Evolutionary conservation across 2,329 filamentous ascomycete genomes (phyloP), one percentile per base, ranked within the genome.

Genomic region (Aspergillus sp.): DNA sequence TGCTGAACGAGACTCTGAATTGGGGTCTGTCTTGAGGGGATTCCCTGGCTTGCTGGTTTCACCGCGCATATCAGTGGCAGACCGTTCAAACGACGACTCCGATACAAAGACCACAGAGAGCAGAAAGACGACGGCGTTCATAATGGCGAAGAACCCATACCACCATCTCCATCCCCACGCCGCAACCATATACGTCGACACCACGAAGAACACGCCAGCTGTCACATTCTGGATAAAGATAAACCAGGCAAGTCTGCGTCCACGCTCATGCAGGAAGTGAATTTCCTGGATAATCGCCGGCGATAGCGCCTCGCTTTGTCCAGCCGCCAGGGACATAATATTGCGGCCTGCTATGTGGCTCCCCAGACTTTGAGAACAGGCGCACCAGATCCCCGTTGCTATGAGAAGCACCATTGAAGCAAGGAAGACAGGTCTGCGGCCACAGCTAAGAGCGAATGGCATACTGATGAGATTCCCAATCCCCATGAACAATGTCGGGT

Each of bases 121-220:
- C 5, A 47, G 4, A 2, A 60, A 47, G 44, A 57, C 45, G 3
- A 52, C 41, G 0, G 51, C 56, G 12, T 57, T 61, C 20, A 57
- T 37, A 3, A 58, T 59, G 17, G 56, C 41, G 24, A 61, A 61
- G 20, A 59, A 54, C 2, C 59, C 59, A 41, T 61, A 61, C 59
- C 59, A 61, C 59, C 59, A 61, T 2, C 59, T 44, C 59, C 59
- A 61, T 4, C 59, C 56, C 5, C 57, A 57, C 11, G 46, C 39
- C 8, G 44, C 44, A 17, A 61, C 59, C 19, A 61, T 53, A 24
- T 61, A 61, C 13, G 59, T 55, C 3, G 58, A 57, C 0, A 42
- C 45, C 42, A 60, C 51, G 13, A 52, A 54, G 6, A 60, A 52
- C 15, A 56, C 57, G 1, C 54, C 57, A 2, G 57, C 49, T 8